These are phyloP conservation scores for Chaetomiaceae sp. DNA, from an alignment of 2,329 filamentous ascomycete genomes.

Conservation along the genomic window DNA sequence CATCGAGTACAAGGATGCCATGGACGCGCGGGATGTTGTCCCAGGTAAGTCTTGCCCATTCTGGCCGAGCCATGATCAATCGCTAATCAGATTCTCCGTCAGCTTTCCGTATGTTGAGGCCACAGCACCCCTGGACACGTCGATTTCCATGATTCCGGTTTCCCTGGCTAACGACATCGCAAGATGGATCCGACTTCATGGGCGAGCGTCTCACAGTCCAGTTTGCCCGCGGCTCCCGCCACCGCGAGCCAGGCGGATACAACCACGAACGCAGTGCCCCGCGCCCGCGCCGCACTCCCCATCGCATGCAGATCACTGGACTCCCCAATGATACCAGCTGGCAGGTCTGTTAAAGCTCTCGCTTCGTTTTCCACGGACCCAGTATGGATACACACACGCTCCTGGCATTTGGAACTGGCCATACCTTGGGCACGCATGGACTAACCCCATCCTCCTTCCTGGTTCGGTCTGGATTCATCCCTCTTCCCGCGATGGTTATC, in stretches of 20 bases:
- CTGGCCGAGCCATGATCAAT: background rate
- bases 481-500: conserved; percentile 4
- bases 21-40: conserved; percentile 97
- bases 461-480: conserved; percentile 18
- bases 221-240: conserved; percentile 82
- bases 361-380: conserved; percentile 49
- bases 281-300: conserved; percentile 87
- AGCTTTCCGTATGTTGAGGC: conserved; percentile 58
- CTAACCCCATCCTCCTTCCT: conserved; percentile 7
- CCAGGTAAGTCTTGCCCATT: conserved; percentile 64
- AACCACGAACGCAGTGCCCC: conserved; percentile 54
- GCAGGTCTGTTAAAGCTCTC: conserved; percentile 83
- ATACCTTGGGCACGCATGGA: conserved; percentile 13
- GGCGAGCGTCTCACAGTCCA: conserved; percentile 96
- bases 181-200: conserved; percentile 98
- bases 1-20: conserved; percentile 97
- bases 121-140: conserved; percentile 31
- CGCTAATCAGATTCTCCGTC: conserved; percentile 30
- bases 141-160: conserved; percentile 30
- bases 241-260: conserved; percentile 44
- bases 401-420: conserved; percentile 21
- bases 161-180: conserved; percentile 37
- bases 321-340: conserved; percentile 98
- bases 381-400: conserved; percentile 23
- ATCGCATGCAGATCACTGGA: conserved; percentile 96